A percentile compares a stretch with the other conserved stretches of the same genome.
These are phyloP conservation scores for Syzygium oleosum DNA, from an alignment of 345 rosid species.

Conservation along the genomic window DNA sequence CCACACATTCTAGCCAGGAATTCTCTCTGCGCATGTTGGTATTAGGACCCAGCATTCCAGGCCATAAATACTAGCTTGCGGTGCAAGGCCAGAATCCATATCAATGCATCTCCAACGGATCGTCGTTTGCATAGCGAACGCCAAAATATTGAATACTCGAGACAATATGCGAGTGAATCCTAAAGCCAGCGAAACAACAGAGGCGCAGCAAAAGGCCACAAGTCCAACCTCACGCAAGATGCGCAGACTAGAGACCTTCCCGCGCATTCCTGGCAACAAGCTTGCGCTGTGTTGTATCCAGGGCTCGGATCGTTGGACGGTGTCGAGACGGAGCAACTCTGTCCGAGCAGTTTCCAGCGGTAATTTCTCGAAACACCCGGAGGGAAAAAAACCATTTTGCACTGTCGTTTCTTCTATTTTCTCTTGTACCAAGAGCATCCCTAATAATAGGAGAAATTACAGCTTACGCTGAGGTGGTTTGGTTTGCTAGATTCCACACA, in stretches of 20 bases:
- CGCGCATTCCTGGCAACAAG: too few relatives aligned
- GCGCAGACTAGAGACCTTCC: not conserved
- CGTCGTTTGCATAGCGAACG: not conserved
- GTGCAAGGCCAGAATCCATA: too few relatives aligned
- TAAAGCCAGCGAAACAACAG: not conserved
- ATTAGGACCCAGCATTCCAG: not conserved
- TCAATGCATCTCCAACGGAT: not conserved
- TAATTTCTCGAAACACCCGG: not conserved
- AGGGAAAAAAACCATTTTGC: not conserved
- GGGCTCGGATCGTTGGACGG: not conserved
- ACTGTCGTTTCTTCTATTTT: not conserved
- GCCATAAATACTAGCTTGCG: not conserved
- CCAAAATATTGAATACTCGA: not conserved
- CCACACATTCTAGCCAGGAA: not conserved
- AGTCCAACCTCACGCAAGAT: not conserved
- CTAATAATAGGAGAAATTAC: not conserved
- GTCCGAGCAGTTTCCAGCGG: not conserved
- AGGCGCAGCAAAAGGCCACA: not conserved
- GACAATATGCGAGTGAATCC: not conserved
- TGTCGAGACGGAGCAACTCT: not conserved
- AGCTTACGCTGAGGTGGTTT: not conserved
- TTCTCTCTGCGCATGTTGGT: not conserved
- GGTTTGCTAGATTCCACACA: not conserved
- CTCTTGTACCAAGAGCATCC: not conserved
- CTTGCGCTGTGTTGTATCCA: not conserved